These are phyloP conservation scores for Boletus tomentosulus DNA, from an alignment of 768 basidiomycete genomes.

Conservation along the genomic window DNA sequence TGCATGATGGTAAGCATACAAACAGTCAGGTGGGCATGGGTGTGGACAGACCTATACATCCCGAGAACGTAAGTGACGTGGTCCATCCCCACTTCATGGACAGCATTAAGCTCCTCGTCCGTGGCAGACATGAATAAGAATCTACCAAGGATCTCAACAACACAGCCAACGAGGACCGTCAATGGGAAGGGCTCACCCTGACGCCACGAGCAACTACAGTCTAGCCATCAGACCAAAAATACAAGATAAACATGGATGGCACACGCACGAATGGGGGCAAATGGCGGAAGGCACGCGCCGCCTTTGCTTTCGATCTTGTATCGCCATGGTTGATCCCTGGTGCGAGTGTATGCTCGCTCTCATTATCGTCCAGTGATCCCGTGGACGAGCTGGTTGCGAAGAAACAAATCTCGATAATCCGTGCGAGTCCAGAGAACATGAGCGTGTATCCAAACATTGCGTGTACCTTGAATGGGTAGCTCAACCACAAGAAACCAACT, in stretches of 20 bases:
- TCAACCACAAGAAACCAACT: background rate
- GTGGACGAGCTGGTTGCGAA: conserved; percentile 41
- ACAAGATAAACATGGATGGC: background rate
- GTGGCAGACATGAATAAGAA: conserved; percentile 91
- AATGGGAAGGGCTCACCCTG: conserved; percentile 48
- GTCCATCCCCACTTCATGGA: conserved; percentile 74
- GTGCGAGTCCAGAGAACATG: conserved; percentile 74
- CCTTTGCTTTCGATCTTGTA: conserved; percentile 28
- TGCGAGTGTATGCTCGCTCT: conserved; percentile 66
- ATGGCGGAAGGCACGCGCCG: conserved; percentile 70
- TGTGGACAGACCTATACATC: conserved; percentile 62
- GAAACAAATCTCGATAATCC: conserved; percentile 84
- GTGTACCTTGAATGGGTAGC: conserved; percentile 54
- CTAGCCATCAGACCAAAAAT: conserved; percentile 1
- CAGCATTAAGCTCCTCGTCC: conserved; percentile 79
- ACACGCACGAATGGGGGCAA: conserved; percentile 81
- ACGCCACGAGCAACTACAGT: conserved; percentile 62
- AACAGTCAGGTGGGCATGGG: background rate
- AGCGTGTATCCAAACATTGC: conserved; percentile 80
- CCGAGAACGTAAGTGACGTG: conserved; percentile 87
- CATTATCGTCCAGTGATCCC: conserved; percentile 41
- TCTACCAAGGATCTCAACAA: conserved; percentile 33
- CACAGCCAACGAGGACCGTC: background rate
- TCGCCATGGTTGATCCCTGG: conserved; percentile 27
- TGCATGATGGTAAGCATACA: conserved; percentile 7